Percentiles rank a stretch among this genome's conserved stretches.
phyloP scores from a whole-genome alignment of 441 rosid genomes.

The Melastoma candidum region DNA sequence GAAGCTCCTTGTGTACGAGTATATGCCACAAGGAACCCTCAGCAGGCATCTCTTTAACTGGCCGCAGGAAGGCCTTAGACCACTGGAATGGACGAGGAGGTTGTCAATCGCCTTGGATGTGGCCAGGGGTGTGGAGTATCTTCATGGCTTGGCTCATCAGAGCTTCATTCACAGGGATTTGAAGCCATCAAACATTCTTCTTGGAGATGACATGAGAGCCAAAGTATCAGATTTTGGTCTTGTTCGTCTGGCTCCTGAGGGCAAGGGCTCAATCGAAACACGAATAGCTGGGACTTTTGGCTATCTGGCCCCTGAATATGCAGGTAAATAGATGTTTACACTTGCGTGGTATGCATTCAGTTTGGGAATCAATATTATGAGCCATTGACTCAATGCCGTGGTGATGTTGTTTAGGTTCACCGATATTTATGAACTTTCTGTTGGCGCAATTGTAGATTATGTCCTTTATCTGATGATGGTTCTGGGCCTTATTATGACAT shows the following conservation, averaged over 20 bases:
- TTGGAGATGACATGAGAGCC: conserved; percentile 17
- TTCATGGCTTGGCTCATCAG: conserved; percentile 18
- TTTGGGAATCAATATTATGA: too few relatives aligned
- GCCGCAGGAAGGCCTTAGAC: conserved; percentile 9
- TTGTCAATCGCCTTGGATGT: conserved; percentile 15
- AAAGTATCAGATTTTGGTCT: conserved; percentile 16
- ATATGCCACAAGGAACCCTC: conserved; percentile 19
- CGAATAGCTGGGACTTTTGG: conserved; percentile 16
- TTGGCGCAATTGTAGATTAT: too few relatives aligned
- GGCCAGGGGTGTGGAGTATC: conserved; percentile 19
- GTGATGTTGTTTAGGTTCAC: too few relatives aligned
- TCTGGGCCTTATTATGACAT: too few relatives aligned
- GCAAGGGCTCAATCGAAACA: conserved; percentile 15
- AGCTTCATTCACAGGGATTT: conserved; percentile 17
- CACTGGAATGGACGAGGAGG: conserved; percentile 16
- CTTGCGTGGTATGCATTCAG: too few relatives aligned
- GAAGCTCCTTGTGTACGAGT: conserved; percentile 18
- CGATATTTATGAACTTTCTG: too few relatives aligned
- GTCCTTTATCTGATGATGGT: too few relatives aligned
- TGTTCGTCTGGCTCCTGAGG: conserved; percentile 16
- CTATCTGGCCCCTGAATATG: conserved; percentile 18
- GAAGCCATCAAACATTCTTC: conserved; percentile 18
- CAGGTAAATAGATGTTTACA: conserved; percentile 6
- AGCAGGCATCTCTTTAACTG: conserved; percentile 9
- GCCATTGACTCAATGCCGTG: too few relatives aligned